A percentile compares a stretch with the other conserved stretches of the same genome.
phyloP scores from a whole-genome alignment of 2,329 filamentous ascomycete species.

The Arthrobotrys pseudoclavata region DNA sequence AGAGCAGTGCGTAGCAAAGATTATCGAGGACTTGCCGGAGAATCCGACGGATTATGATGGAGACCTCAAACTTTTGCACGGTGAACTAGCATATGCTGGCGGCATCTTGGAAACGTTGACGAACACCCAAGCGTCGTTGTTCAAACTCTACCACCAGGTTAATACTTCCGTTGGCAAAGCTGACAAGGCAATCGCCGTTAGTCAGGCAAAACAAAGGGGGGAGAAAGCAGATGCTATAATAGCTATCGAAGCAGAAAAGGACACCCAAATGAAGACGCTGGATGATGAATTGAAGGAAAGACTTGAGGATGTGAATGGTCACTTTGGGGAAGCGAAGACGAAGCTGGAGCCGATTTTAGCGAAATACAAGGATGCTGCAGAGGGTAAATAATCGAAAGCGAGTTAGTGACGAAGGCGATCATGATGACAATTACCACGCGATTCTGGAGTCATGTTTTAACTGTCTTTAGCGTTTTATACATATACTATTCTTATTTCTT shows the following conservation, averaged over 20 bases:
- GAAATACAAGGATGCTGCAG: slow-evolving; percentile 45
- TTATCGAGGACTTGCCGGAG: slow-evolving; percentile 47
- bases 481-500: slow-evolving; percentile 1
- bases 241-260: slow-evolving; percentile 50
- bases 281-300: slow-evolving; percentile 58
- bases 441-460: slow-evolving; percentile 37
- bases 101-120: slow-evolving; percentile 49
- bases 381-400: slow-evolving; percentile 23
- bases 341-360: slow-evolving; percentile 53
- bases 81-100: slow-evolving; percentile 44
- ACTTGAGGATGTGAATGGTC: slow-evolving; percentile 57
- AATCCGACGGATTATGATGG: slow-evolving; percentile 50
- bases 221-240: slow-evolving; percentile 48
- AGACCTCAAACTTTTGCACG: slow-evolving; percentile 33
- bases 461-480: slow-evolving; percentile 40
- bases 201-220: slow-evolving; percentile 53
- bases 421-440: slow-evolving; percentile 10
- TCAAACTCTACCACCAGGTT: slow-evolving; percentile 58
- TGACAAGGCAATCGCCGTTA: slow-evolving; percentile 46
- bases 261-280: slow-evolving; percentile 40
- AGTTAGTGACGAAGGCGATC: neutral
- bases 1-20: slow-evolving; percentile 45
- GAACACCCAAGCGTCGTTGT: slow-evolving; percentile 51
- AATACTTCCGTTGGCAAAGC: slow-evolving; percentile 37
- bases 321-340: slow-evolving; percentile 53